Percentiles rank a stretch among this genome's conserved stretches.
phyloP scores from a whole-genome alignment of 1,284 basidiomycete species.

The Pisolithus thermaeus region DNA sequence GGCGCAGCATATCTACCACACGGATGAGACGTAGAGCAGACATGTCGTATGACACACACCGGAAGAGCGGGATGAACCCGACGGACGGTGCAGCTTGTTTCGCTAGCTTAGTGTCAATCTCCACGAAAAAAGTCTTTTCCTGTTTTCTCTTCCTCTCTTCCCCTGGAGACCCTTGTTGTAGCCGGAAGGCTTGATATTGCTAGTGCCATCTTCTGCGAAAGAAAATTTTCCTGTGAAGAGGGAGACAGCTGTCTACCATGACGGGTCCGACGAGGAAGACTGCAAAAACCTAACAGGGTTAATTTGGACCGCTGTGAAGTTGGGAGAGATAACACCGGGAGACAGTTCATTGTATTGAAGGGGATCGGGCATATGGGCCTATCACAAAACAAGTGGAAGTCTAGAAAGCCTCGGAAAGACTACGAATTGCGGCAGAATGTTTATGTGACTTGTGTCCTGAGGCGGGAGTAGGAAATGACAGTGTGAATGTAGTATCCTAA shows the following conservation, averaged over 20 bases:
- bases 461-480: no score
- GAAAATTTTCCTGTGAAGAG: background rate
- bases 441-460: no score
- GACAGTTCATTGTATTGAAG: no score
- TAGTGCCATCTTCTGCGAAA: background rate
- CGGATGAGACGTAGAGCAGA: background rate
- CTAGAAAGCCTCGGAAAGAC: no score
- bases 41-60: background rate
- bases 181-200: background rate
- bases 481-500: no score
- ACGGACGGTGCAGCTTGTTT: background rate
- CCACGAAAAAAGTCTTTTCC: background rate
- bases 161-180: background rate
- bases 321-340: no score
- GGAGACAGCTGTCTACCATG: background rate
- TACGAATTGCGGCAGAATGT: no score
- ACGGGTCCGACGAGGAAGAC: background rate
- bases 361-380: no score
- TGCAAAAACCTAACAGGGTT: no score
- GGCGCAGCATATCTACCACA: conserved; percentile 53
- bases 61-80: background rate
- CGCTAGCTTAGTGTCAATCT: no score
- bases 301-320: no score
- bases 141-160: background rate
- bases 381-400: no score